These are phyloP conservation scores for Aspergillus leporis DNA, from an alignment of 495 filamentous ascomycete species.

Conservation along the genomic window DNA sequence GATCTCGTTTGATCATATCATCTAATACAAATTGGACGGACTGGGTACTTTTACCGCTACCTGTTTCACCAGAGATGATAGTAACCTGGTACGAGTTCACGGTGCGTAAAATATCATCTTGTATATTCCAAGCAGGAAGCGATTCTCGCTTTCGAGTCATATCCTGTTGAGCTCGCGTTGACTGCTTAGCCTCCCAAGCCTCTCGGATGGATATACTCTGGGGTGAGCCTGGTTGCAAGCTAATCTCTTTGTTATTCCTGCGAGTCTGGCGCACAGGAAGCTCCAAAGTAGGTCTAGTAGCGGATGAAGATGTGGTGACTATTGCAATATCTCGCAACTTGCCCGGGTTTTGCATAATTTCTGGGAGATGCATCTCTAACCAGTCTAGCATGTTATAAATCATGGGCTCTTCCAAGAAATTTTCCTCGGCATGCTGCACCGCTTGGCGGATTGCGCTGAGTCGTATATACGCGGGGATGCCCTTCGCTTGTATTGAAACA, in stretches of 20 bases:
- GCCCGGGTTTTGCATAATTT: constrained; percentile 79
- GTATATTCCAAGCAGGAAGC: constrained; percentile 86
- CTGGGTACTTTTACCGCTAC: constrained; percentile 95
- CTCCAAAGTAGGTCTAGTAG: constrained; percentile 21
- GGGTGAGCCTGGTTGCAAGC: constrained; percentile 35
- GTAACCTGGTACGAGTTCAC: constrained; percentile 79
- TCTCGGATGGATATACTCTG: constrained; percentile 45
- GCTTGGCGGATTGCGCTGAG: constrained; percentile 83
- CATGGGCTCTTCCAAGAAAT: constrained; percentile 79
- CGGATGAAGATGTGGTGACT: constrained; percentile 41
- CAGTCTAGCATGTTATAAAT: constrained; percentile 88
- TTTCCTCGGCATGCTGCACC: constrained; percentile 64
- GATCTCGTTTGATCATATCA: constrained; percentile 74
- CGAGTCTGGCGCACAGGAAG: constrained; percentile 53
- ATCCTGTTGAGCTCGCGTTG: constrained; percentile 59
- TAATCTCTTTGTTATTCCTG: constrained; percentile 41
- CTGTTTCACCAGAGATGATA: constrained; percentile 96
- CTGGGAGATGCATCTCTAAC: constrained; percentile 75
- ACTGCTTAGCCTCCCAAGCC: constrained; percentile 57
- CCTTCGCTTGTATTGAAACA: constrained; percentile 61
- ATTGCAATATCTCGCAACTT: constrained; percentile 78
- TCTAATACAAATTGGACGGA: constrained; percentile 95
- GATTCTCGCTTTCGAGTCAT: constrained; percentile 69
- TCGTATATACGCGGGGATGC: constrained; percentile 88
- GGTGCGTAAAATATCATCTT: constrained; percentile 69